Percentiles rank a stretch among this genome's conserved stretches.
Conservation (phyloP, 768 basidiomycete species). For the Lactarius pseudohatsudake region DNA sequence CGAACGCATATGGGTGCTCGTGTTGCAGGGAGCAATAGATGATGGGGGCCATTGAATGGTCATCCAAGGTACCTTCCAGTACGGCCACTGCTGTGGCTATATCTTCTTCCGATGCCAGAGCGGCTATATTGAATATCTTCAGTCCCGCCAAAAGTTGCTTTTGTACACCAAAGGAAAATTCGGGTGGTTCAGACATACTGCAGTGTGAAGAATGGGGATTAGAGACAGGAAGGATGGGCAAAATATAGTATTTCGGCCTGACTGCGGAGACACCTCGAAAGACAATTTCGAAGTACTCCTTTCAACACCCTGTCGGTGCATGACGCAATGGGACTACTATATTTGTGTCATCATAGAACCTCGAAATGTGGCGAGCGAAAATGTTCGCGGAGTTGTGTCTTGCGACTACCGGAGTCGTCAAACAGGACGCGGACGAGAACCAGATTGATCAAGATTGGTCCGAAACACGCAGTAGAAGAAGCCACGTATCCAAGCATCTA, state of each 20-base stretch:
- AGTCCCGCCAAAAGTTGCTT: constrained; percentile 14
- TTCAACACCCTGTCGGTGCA: neutral
- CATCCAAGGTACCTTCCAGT: constrained; percentile 13
- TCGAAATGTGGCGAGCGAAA: neutral
- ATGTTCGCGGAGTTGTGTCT: neutral
- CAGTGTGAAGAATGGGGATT: too few species aligned
- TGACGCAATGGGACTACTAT: constrained; percentile 9
- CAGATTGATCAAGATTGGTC: too few species aligned
- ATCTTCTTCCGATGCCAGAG: constrained; percentile 8
- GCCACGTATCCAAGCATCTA: too few species aligned
- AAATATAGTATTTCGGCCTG: neutral
- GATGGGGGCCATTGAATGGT: constrained; percentile 12
- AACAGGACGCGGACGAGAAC: too few species aligned
- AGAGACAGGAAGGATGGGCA: neutral
- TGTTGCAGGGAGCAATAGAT: constrained; percentile 5
- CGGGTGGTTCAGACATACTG: too few species aligned
- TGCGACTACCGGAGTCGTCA: neutral
- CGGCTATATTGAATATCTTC: constrained; percentile 11
- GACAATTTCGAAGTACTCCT: neutral
- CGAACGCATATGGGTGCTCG: constrained; percentile 9
- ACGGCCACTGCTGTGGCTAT: constrained; percentile 11
- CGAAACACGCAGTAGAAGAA: too few species aligned
- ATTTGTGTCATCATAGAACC: neutral
- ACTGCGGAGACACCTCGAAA: constrained; percentile 7
- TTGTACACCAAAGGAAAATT: neutral